phyloP scores from a whole-genome alignment of 805 yeast species.

The Candida quercuum region DNA sequence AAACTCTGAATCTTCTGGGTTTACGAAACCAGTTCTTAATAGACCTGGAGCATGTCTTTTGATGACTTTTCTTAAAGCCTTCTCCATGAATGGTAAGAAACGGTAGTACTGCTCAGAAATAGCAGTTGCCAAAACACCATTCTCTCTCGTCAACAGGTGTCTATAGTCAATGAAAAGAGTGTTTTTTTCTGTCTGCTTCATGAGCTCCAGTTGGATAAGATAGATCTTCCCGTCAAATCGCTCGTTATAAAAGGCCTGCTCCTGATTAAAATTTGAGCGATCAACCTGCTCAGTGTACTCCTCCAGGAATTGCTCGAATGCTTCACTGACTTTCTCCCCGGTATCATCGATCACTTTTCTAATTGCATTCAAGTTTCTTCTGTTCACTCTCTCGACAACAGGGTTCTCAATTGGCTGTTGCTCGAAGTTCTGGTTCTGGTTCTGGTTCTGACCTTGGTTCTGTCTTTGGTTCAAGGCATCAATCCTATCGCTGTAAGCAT shows the following conservation, averaged over 20 bases:
- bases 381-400: slow-evolving; percentile 33
- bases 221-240: slow-evolving; percentile 56
- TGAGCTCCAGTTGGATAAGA: slow-evolving; percentile 72
- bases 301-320: slow-evolving; percentile 79
- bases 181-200: slow-evolving; percentile 68
- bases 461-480: neutral
- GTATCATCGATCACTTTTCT: slow-evolving; percentile 87
- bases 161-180: slow-evolving; percentile 83
- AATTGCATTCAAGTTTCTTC: slow-evolving; percentile 61
- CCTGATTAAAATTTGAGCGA: slow-evolving; percentile 24
- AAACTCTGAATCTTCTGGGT: slow-evolving; percentile 23
- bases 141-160: slow-evolving; percentile 69
- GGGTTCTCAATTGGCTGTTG: slow-evolving; percentile 9
- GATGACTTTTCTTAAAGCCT: slow-evolving; percentile 69
- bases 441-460: neutral
- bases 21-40: slow-evolving; percentile 39
- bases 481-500: slow-evolving; percentile 18
- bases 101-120: slow-evolving; percentile 89
- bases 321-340: slow-evolving; percentile 89
- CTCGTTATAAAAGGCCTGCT: slow-evolving; percentile 27
- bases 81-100: slow-evolving; percentile 77
- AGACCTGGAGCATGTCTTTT: slow-evolving; percentile 72
- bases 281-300: slow-evolving; percentile 44
- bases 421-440: slow-evolving; percentile 6
- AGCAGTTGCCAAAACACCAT: slow-evolving; percentile 86